phyloP scores from a whole-genome alignment of 1,139 yeast species.

The Yamadazyma atmosphaerica region DNA sequence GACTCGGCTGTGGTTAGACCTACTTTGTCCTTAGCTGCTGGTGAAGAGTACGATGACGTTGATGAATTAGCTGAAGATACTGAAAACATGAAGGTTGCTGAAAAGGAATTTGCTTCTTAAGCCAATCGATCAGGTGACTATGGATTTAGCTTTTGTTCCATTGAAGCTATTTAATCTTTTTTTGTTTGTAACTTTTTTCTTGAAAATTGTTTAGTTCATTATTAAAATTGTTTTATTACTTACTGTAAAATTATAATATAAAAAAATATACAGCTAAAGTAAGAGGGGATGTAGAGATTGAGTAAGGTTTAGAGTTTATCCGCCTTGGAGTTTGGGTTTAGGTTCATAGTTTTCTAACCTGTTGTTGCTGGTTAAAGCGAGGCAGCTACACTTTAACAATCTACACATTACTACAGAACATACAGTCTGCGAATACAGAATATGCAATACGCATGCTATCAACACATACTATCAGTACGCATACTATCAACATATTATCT shows the following conservation, averaged over 20 bases:
- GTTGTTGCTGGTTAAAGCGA: too few relatives aligned
- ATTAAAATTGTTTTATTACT: constrained; percentile 3
- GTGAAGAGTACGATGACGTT: constrained; percentile 55
- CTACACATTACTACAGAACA: too few relatives aligned
- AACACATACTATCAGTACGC: too few relatives aligned
- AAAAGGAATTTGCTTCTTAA: constrained; percentile 35
- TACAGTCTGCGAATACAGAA: too few relatives aligned
- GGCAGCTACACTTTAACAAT: too few relatives aligned
- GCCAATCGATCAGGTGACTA: too few relatives aligned
- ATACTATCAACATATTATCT: too few relatives aligned
- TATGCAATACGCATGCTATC: too few relatives aligned
- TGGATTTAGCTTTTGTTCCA: background rate
- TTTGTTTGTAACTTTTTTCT: constrained; percentile 1
- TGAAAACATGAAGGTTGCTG: constrained; percentile 55
- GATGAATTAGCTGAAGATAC: constrained; percentile 57
- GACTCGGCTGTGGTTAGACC: constrained; percentile 81
- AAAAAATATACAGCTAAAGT: background rate
- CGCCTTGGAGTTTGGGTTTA: too few relatives aligned
- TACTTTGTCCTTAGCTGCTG: constrained; percentile 72
- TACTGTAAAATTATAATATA: background rate
- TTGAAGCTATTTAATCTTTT: background rate
- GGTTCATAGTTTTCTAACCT: too few relatives aligned
- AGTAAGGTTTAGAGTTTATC: background rate
- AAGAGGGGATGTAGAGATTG: background rate
- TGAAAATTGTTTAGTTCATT: constrained; percentile 3